Evolutionary conservation across 2,329 filamentous ascomycete species (phyloP), one percentile per base, ranked within the genome.

Genomic region (Colletotrichum tanaceti): DNA sequence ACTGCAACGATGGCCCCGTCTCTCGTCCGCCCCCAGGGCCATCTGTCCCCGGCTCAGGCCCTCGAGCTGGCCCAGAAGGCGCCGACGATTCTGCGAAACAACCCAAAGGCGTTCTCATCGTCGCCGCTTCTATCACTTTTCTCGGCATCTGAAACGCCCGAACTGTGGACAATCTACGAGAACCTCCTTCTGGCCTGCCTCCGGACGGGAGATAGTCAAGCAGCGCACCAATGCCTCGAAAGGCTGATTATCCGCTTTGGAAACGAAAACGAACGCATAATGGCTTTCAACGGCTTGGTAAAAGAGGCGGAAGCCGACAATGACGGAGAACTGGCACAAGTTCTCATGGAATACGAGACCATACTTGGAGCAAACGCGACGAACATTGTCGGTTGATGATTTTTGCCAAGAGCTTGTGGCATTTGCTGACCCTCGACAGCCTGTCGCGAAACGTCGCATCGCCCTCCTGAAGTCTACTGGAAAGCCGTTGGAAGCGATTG

Each of bases 151-250:
- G 94, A 98, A 77, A 90, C 90, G 0, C 85, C 92, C 63, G 93
- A 97, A 72, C 85, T 93, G 76, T 98, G 95, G 94, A 87, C 87
- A 18, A 89, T 88, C 50, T 92, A 96, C 79, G 95, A 98, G 81
- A 96, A 97, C 77, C 86, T 98, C 20, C 83, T 98, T 73, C 83
- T 96, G 41, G 89, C 93, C 38, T 96, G 93, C 75, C 86, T 99
- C 44, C 91, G 93, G 58, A 94, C 93, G 0, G 92, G 93, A 62
- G 93, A 98, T 78, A 91, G 97, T 74, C 83, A 88, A 71, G 88
- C 92, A 28, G 96, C 96, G 28, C 88, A 89, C 72, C 79, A 89
- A 73, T 93, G 92, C 76, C 85, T 98, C 44, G 88, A 92, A 75
- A 88, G 90, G 70, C 86, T 99, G 53, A 89, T 89, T 5, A 83